Evolutionary conservation across 73 alveolate genomes (phyloP), one percentile per base, ranked within the genome.

Genomic region (Paramecium sexaurelia): DNA sequence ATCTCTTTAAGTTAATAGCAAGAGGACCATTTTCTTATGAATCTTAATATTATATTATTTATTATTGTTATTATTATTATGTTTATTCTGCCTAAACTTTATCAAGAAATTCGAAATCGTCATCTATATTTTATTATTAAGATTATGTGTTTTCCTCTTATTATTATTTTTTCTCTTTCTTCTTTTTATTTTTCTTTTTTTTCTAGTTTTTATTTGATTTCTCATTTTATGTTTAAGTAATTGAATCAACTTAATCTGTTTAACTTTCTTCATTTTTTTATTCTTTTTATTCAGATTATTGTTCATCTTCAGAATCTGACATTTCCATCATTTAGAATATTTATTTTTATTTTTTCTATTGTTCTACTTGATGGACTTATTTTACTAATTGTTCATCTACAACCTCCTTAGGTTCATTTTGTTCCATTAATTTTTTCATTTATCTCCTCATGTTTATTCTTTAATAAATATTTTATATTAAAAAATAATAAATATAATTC

Each of bases 361-460:
- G 35, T 37, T 71, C 86, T 71, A 71, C 15, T 15, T 29, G 37
- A 71, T 32, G 57, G 3, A 71, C 56, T 33, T 71, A 19, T 71
- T 71, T 35, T 2, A 37, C 56, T n/a, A 71, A 71, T 33, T 71
- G 15, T 71, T 71, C 55, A 71, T 71, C 86, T 17, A 71, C 56
- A 27, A 27, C 61, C 19, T 71, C 86, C 15, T 29, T 33, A 19
- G 55, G 57, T 71, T 71, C 17, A 22, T 29, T 27, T 32, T 37
- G 3, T 9, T 71, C 86, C 56, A 35, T 71, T 11, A 71, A 20
- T n/a, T 71, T 71, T 32, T 71, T 71, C 56, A 71, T 71, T 37
- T 71, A 71, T 71, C 86, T 33, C 66, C 86, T 71, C 86, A 71
- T 71, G 17, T 71, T 32, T 71, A 61, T 61, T 61, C 83, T 61